A percentile compares a stretch with the other conserved stretches of the same genome.
Conservation (phyloP, 345 rosid species). For the Turnera subulata region DNA sequence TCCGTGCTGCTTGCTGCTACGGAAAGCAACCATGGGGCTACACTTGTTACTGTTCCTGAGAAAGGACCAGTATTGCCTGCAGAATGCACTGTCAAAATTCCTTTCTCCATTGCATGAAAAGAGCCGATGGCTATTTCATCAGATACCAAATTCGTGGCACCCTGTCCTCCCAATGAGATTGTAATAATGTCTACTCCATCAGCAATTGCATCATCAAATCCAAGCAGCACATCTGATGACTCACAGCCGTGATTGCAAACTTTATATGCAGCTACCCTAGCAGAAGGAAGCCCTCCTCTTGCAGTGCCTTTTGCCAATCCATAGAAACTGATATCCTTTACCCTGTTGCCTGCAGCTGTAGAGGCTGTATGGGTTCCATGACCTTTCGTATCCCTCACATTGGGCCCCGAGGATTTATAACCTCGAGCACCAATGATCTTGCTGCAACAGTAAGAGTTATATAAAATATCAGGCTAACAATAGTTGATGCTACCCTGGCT, state of each 20-base stretch:
- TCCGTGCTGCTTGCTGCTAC: not conserved
- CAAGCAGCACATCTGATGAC: not conserved
- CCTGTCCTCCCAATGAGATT: not conserved
- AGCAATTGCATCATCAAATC: constrained; percentile 11
- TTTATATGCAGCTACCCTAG: constrained; percentile 14
- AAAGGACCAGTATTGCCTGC: not conserved
- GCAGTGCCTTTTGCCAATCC: constrained; percentile 49
- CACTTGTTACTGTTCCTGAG: not conserved
- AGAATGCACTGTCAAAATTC: not conserved
- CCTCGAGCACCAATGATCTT: constrained; percentile 49
- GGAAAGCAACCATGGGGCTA: not conserved
- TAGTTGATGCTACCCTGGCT: too few species aligned
- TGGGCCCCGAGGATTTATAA: not conserved
- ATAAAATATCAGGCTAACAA: not conserved
- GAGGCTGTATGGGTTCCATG: constrained; percentile 71
- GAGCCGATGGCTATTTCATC: not conserved
- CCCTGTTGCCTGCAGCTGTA: constrained; percentile 54
- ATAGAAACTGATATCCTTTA: constrained; percentile 31
- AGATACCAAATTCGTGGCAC: not conserved
- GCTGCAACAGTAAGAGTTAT: not conserved
- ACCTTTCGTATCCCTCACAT: constrained; percentile 23
- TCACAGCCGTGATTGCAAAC: constrained; percentile 7
- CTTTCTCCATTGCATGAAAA: not conserved
- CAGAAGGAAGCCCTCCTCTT: constrained; percentile 20
- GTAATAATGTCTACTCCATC: constrained; percentile 1